A percentile compares a stretch with the other conserved stretches of the same genome.
phyloP scores from a whole-genome alignment of 768 basidiomycete genomes.

The Lactifluus piperatus region DNA sequence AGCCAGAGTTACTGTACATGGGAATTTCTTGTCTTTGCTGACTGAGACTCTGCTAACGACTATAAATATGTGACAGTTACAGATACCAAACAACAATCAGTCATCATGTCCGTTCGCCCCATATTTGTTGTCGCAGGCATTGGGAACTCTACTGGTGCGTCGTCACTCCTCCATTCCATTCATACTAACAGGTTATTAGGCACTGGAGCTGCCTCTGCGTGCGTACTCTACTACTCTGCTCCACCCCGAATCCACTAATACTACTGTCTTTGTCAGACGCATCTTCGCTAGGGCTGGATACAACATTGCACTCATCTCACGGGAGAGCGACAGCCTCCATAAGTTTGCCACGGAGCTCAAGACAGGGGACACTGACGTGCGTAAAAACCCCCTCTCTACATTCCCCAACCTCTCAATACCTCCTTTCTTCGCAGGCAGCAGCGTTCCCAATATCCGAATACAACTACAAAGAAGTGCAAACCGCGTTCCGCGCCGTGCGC shows the following conservation, averaged over 20 bases:
- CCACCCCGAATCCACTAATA: background rate
- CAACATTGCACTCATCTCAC: slow-evolving; percentile 33
- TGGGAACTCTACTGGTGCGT: slow-evolving; percentile 32
- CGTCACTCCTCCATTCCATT: too few relatives aligned
- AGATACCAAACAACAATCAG: background rate
- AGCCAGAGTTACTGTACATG: too few relatives aligned
- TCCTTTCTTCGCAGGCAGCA: slow-evolving; percentile 26
- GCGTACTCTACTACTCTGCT: slow-evolving; percentile 17
- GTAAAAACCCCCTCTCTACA: background rate
- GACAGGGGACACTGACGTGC: slow-evolving; percentile 30
- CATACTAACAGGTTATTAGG: slow-evolving; percentile 20
- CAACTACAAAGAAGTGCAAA: slow-evolving; percentile 25
- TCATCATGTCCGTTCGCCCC: slow-evolving; percentile 27
- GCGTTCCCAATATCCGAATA: slow-evolving; percentile 33
- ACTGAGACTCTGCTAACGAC: too few relatives aligned
- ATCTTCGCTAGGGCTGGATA: slow-evolving; percentile 34
- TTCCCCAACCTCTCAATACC: too few relatives aligned
- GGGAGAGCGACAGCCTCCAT: slow-evolving; percentile 28
- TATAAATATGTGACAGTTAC: too few relatives aligned
- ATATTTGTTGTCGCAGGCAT: slow-evolving; percentile 36
- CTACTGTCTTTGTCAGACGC: slow-evolving; percentile 22
- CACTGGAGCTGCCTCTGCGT: slow-evolving; percentile 35
- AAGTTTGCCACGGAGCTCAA: slow-evolving; percentile 29
- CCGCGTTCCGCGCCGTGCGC: slow-evolving; percentile 29
- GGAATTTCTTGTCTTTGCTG: too few relatives aligned